Evolutionary conservation across 2,329 filamentous ascomycete species (phyloP).

Genomic region (Hypoxylon sp.): DNA sequence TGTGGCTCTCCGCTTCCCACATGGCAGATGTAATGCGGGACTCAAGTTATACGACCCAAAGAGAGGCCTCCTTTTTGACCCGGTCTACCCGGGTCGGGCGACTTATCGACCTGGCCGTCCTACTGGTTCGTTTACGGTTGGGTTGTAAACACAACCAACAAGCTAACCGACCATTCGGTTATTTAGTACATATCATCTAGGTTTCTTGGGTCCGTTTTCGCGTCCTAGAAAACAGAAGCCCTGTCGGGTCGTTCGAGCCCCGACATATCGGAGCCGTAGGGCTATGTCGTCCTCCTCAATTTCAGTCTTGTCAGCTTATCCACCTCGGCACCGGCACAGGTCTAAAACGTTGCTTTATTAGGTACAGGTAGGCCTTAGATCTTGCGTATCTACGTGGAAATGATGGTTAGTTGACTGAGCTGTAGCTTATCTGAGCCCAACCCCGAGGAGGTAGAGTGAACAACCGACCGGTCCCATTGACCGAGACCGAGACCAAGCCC

Average conservation of each 20-base stretch:
- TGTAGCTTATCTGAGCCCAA: conserved; percentile 21
- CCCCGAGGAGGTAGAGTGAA: conserved; percentile 5
- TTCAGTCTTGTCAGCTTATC: conserved; percentile 37
- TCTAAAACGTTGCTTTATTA: conserved; percentile 9
- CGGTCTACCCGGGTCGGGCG: conserved; percentile 31
- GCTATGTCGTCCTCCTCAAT: conserved; percentile 4
- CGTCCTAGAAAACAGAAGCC: conserved; percentile 9
- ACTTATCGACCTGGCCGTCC: conserved; percentile 11
- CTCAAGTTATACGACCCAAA: conserved; percentile 30
- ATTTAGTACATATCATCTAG: conserved; percentile 21
- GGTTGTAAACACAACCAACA: conserved; percentile 32
- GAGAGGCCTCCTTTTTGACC: conserved; percentile 27
- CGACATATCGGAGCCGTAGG: conserved; percentile 25
- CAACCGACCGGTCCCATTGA: conserved; percentile 6
- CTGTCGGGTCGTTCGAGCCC: conserved; percentile 11
- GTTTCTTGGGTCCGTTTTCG: conserved; percentile 16
- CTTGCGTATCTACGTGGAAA: conserved; percentile 7
- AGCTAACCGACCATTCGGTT: conserved; percentile 15
- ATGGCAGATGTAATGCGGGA: conserved; percentile 40
- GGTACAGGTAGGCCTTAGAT: conserved; percentile 8
- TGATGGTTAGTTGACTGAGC: conserved; percentile 13
- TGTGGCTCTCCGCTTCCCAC: conserved; percentile 40
- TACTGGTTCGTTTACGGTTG: conserved; percentile 44
- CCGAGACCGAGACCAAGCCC: conserved; percentile 12
- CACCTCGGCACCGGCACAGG: conserved; percentile 17